These are phyloP conservation scores for Pseudozyma sp. DNA, from an alignment of 1,284 basidiomycete genomes.

Conservation along the genomic window DNA sequence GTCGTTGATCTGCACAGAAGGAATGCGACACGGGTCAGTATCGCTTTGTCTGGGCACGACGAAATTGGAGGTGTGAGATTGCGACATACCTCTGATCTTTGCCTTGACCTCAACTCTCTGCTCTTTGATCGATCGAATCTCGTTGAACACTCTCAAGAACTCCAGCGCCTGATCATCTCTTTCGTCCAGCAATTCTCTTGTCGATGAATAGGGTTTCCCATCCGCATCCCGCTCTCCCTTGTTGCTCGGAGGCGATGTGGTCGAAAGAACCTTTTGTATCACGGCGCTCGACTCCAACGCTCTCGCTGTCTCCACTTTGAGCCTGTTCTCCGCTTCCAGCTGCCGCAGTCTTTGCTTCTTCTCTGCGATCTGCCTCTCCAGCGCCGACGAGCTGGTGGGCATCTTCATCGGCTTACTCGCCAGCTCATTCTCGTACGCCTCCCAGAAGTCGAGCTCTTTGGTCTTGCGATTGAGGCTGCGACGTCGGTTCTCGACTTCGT, in stretches of 20 bases:
- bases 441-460: conserved; percentile 48
- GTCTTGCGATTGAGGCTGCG: conserved; percentile 18
- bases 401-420: conserved; percentile 31
- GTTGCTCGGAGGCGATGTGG: conserved; percentile 18
- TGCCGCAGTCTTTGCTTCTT: conserved; percentile 28
- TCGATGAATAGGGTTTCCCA: conserved; percentile 26
- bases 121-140: conserved; percentile 25
- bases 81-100: conserved; percentile 27
- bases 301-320: conserved; percentile 30
- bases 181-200: conserved; percentile 37
- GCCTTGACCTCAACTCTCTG: conserved; percentile 29
- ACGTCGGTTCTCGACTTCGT: conserved; percentile 38
- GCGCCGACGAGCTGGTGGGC: conserved; percentile 27
- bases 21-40: neutral
- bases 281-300: conserved; percentile 34
- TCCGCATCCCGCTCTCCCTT: conserved; percentile 4
- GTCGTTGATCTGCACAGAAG: conserved; percentile 19
- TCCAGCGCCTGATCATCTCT: conserved; percentile 48
- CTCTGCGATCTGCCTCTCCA: conserved; percentile 32
- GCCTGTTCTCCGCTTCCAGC: conserved; percentile 23
- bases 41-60: neutral
- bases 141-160: conserved; percentile 37
- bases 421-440: conserved; percentile 34
- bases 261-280: conserved; percentile 35
- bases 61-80: neutral